phyloP scores from a whole-genome alignment of 2,329 filamentous ascomycete genomes.

The Xylaria sp. region DNA sequence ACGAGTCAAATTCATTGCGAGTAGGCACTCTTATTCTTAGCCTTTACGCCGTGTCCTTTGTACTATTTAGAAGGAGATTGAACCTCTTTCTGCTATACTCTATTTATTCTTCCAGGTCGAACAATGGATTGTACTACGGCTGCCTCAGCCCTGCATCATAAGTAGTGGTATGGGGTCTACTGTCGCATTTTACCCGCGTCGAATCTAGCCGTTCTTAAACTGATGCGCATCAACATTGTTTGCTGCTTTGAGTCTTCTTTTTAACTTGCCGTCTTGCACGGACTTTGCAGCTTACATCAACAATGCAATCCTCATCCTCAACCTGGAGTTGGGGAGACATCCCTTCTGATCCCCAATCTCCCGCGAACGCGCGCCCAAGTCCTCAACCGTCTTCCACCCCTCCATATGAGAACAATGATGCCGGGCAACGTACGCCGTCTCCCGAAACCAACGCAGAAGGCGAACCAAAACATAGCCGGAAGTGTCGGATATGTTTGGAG shows the following conservation, averaged over 20 bases:
- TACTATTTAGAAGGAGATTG: background rate
- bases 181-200: constrained; percentile 8
- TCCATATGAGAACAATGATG: constrained; percentile 35
- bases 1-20: background rate
- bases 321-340: constrained; percentile 31
- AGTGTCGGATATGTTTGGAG: constrained; percentile 91
- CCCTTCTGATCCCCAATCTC: constrained; percentile 7
- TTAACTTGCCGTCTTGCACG: constrained; percentile 19
- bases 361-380: constrained; percentile 12
- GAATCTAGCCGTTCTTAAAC: background rate
- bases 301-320: constrained; percentile 34
- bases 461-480: constrained; percentile 48
- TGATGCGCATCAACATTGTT: constrained; percentile 7
- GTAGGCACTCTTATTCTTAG: background rate
- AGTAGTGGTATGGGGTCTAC: constrained; percentile 25
- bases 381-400: constrained; percentile 27
- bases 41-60: background rate
- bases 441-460: constrained; percentile 37
- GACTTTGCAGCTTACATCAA: constrained; percentile 21
- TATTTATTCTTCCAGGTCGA: constrained; percentile 9
- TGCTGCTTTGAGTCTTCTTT: constrained; percentile 3
- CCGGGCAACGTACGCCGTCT: constrained; percentile 34
- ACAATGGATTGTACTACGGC: constrained; percentile 38
- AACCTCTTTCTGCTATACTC: constrained; percentile 1
- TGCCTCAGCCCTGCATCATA: constrained; percentile 24